phyloP scores from a whole-genome alignment of 768 basidiomycete species.

The Vararia minispora region DNA sequence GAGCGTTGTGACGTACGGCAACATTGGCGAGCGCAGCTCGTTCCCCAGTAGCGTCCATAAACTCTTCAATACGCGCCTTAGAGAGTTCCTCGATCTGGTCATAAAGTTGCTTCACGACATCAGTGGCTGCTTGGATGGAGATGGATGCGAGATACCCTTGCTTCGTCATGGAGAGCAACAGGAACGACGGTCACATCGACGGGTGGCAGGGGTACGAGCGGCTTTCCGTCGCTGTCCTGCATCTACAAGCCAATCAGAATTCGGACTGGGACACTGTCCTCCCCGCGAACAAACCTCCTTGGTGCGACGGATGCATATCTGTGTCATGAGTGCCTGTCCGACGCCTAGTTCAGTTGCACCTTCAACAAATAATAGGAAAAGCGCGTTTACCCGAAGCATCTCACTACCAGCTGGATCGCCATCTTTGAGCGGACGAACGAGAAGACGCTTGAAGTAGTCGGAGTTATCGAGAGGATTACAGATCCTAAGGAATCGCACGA shows the following conservation, averaged over 20 bases:
- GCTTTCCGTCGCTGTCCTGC: conserved; percentile 69
- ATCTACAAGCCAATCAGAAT: conserved; percentile 38
- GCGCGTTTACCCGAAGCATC: conserved; percentile 61
- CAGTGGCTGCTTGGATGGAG: neutral
- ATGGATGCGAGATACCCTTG: conserved; percentile 33
- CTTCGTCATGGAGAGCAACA: conserved; percentile 52
- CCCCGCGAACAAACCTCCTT: conserved; percentile 51
- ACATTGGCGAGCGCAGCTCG: conserved; percentile 30
- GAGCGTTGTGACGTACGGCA: conserved; percentile 18
- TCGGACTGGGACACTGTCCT: neutral
- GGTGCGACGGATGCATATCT: conserved; percentile 70
- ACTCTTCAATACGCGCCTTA: conserved; percentile 45
- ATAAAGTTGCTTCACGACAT: conserved; percentile 40
- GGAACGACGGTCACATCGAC: conserved; percentile 72
- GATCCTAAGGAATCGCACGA: conserved; percentile 76
- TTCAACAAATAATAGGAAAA: conserved; percentile 7
- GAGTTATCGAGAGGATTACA: conserved; percentile 78
- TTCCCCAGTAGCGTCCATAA: conserved; percentile 31
- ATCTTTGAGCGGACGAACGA: conserved; percentile 67
- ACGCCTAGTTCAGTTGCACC: conserved; percentile 1
- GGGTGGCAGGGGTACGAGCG: conserved; percentile 68
- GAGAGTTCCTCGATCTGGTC: conserved; percentile 58
- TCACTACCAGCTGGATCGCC: conserved; percentile 59
- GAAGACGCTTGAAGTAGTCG: conserved; percentile 69
- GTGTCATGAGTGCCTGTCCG: conserved; percentile 60